A percentile compares a stretch with the other conserved stretches of the same genome.
phyloP scores from a whole-genome alignment of 1,284 basidiomycete species.

The Heterobasidion irregulare region DNA sequence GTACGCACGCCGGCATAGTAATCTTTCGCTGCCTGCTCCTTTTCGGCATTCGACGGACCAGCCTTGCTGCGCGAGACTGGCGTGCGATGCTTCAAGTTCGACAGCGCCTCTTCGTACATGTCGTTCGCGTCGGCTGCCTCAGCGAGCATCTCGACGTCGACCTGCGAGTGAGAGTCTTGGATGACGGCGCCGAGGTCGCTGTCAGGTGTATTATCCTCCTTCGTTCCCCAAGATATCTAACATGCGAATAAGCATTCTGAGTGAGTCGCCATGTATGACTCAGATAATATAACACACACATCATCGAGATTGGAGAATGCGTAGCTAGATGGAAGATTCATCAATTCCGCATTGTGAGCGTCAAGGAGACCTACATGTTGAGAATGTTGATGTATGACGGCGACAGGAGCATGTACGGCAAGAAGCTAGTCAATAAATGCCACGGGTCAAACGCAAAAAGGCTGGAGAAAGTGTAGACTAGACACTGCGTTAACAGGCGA shows the following conservation, averaged over 20 bases:
- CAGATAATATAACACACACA: constrained; percentile 39
- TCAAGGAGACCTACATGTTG: constrained; percentile 78
- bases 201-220: constrained; percentile 80
- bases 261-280: constrained; percentile 1
- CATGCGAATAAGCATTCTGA: constrained; percentile 15
- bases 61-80: background rate
- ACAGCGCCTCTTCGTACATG: constrained; percentile 72
- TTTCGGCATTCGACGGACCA: background rate
- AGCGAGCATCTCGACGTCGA: constrained; percentile 75
- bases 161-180: constrained; percentile 53
- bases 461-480: constrained; percentile 69
- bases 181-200: constrained; percentile 81
- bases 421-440: constrained; percentile 92
- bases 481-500: constrained; percentile 1
- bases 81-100: constrained; percentile 3
- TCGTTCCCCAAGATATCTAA: constrained; percentile 87
- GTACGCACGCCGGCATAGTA: constrained; percentile 3
- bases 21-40: constrained; percentile 6
- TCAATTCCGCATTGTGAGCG: background rate
- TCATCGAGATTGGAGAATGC: constrained; percentile 60
- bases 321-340: constrained; percentile 7
- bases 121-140: constrained; percentile 83
- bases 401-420: constrained; percentile 88
- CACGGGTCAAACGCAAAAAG: constrained; percentile 70
- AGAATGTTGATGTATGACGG: constrained; percentile 90